Base-by-base conservation (phyloP, 2,329 filamentous ascomycete genomes). In the Emmonsiellopsis sp. region DNA sequence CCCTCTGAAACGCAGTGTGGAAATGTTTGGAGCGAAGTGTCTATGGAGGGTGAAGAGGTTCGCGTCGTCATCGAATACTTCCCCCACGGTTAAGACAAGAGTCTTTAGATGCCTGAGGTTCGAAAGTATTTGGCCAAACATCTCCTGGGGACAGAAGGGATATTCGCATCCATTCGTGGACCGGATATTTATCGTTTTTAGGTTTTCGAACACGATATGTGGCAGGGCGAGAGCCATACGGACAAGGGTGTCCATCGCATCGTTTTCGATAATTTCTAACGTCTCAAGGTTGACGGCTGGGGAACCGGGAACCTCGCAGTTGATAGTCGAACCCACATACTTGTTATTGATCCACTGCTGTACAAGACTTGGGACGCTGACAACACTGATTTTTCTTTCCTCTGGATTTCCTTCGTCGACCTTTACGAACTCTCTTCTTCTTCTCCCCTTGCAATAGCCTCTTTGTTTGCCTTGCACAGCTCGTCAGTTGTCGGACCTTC, bases 251-350 rank as follows among this genome's bases (percentile, higher is more conserved):
- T 63, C 61, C 1, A 63, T 56, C 1, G 61, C 59, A 21, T 64
- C 62, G 36, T 64, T 63, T 36, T 64, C 60, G n/a, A 59, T 50
- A 31, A 65, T 65, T 27, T 65, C 63, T 11, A 65, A 37, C 4
- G 50, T 61, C 6, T 44, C 32, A n/a, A 64, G 32, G 21, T 57
- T 56, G 40, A 54, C 46, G 5, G 54, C 14, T 31, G 45, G 21
- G 21, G 21, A 27, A 27, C 21, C 21, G 21, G 21, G 21, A 27
- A 27, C 21, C 21, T 27, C 21, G 21, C 21, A 27, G 21, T 27
- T 27, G 21, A 27, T 27, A 27, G 21, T 27, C 21, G 21, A 27
- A 27, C 21, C 21, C 21, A 27, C 14, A 45, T 59, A 57, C 21
- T 56, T 51, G n/a, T 60, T 49, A 2, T 43, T 34, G 53, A 62